Conservation (phyloP, 2,329 filamentous ascomycete genomes). For the Rugonectria rugulosa region DNA sequence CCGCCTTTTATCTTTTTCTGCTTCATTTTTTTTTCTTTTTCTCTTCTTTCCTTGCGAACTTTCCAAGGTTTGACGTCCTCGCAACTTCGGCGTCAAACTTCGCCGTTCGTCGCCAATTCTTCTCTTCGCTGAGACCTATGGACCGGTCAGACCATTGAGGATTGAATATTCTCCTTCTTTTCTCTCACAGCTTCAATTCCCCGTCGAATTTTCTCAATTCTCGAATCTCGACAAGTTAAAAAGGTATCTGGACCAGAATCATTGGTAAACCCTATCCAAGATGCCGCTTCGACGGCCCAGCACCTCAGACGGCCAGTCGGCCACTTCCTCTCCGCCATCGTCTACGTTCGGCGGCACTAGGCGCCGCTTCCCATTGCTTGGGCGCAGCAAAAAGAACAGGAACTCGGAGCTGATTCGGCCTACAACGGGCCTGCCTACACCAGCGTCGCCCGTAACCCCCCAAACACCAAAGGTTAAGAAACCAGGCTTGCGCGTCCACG, state of each 20-base stretch:
- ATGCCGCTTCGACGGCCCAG: conserved; percentile 39
- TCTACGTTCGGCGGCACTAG: conserved; percentile 39
- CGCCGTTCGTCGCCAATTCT: conserved; percentile 1
- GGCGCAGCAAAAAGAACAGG: conserved; percentile 38
- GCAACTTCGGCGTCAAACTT: background rate
- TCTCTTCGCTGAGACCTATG: conserved; percentile 23
- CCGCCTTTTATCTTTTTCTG: background rate
- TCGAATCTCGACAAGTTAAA: background rate
- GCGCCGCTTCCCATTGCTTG: conserved; percentile 42
- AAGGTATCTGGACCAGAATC: too few species aligned
- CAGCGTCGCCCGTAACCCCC: conserved; percentile 14
- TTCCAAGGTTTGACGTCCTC: background rate
- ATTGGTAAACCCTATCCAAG: conserved; percentile 20
- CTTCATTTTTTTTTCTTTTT: background rate
- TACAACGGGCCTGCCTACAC: conserved; percentile 26
- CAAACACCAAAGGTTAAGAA: conserved; percentile 26
- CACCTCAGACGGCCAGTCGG: conserved; percentile 36
- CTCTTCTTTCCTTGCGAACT: conserved; percentile 8
- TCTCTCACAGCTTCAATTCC: conserved; percentile 5
- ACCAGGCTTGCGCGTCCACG: conserved; percentile 49
- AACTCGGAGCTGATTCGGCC: conserved; percentile 32
- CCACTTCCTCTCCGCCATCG: conserved; percentile 30
- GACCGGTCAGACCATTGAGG: conserved; percentile 28
- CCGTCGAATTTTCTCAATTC: background rate
- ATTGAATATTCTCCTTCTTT: conserved; percentile 12